These are phyloP conservation scores for Hypholoma sublateritium DNA, from an alignment of 768 basidiomycete genomes.

Conservation along the genomic window DNA sequence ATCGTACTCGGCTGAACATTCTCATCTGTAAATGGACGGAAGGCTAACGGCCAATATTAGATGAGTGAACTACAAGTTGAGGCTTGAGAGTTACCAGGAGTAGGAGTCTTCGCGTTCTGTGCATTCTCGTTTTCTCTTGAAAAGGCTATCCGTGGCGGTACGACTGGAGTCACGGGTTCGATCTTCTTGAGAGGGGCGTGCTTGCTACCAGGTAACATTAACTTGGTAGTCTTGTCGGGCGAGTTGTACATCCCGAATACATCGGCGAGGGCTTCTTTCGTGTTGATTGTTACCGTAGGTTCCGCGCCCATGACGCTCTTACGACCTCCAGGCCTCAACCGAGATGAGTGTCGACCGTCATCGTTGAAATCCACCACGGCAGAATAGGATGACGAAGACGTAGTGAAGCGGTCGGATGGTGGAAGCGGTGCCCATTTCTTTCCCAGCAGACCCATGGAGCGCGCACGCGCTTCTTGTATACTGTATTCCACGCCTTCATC, in stretches of 20 bases:
- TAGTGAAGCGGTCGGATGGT: constrained; percentile 37
- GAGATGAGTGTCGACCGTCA: constrained; percentile 48
- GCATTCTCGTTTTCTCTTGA: constrained; percentile 41
- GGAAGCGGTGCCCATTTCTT: constrained; percentile 81
- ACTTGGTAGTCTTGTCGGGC: constrained; percentile 70
- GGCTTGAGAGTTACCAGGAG: constrained; percentile 25
- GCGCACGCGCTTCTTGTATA: constrained; percentile 79
- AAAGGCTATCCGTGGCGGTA: constrained; percentile 32
- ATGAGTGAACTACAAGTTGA: constrained; percentile 10
- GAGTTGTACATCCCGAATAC: constrained; percentile 97
- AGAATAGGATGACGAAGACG: constrained; percentile 38
- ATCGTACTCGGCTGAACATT: constrained; percentile 37
- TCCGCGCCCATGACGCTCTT: constrained; percentile 54
- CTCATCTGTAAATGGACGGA: constrained; percentile 73
- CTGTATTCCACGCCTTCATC: constrained; percentile 80
- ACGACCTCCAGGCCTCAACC: constrained; percentile 37
- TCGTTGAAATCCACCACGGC: constrained; percentile 35
- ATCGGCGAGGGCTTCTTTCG: constrained; percentile 90
- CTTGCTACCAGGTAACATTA: constrained; percentile 61
- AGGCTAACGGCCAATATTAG: constrained; percentile 45
- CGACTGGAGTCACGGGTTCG: constrained; percentile 52
- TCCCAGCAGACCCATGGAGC: constrained; percentile 77
- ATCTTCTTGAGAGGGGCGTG: constrained; percentile 71
- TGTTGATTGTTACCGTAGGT: constrained; percentile 94
- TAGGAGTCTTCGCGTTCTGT: constrained; percentile 38